Evolutionary conservation across 805 yeast species (phyloP), one percentile per base, ranked within the genome.

Genomic region (Metschnikowia lochheadii): DNA sequence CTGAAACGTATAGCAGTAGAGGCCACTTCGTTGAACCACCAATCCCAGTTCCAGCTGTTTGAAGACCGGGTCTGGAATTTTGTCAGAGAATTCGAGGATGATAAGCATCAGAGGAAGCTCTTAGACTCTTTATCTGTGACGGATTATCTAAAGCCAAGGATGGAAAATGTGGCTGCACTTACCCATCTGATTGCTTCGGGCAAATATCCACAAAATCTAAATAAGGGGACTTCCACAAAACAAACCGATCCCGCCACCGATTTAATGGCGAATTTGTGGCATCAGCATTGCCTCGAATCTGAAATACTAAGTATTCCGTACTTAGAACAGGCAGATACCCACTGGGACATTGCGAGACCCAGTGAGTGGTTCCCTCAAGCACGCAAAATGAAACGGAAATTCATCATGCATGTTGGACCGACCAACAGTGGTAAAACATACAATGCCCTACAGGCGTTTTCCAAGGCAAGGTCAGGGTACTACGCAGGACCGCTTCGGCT

Each of bases 351-450:
- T 13, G 43, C 49, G 5, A 64, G 70, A 47, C 77, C 78, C 7
- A 72, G 74, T 3, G 70, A 70, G 56, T 87, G 96, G 90, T 94
- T 77, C 60, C 96, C 98, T 0, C 82, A 77, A 41, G 95, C 99
- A 0, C 75, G 98, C 37, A 80, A 82, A 55, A 73, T 89, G 72
- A 83, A 82, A 55, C 74, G 99, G 37, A 84, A 85, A 46, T 76
- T 94, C 44, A 78, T 86, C n/a, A 80, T 94, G 83, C 99, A 94
- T 64, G 88, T 94, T 10, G 99, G 99, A 0, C 99, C 99, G 1
- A 94, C 99, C 0, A 94, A 94, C 65, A 84, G 94, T 57, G 99
- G 99, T 11, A 94, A 94, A 62, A 94, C 98, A 0, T 87, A 88
- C 63, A 78, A 80, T 44, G 96, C 98, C 0, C 69, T 94, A 42